These are phyloP conservation scores for Pneumocystis jirovecii DNA, from an alignment of 1,139 yeast genomes.

Conservation along the genomic window DNA sequence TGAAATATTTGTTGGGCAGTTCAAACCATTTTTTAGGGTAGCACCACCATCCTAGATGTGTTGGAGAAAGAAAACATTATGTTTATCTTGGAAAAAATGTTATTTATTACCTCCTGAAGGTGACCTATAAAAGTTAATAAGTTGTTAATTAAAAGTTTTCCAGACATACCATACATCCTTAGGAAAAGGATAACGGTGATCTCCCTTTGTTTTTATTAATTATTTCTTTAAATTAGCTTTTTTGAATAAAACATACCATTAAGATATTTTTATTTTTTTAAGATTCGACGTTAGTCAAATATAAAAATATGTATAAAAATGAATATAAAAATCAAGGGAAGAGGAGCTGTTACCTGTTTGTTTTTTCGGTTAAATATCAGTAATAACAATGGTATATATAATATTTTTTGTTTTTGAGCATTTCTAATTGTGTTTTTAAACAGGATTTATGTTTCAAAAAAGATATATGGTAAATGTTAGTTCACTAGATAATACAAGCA, in stretches of 20 bases:
- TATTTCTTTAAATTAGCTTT: background rate
- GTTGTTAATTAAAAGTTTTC: background rate
- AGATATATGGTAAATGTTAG: constrained; percentile 13
- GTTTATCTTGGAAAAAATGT: background rate
- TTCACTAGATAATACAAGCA: background rate
- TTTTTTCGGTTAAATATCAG: background rate
- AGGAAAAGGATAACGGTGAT: constrained; percentile 2
- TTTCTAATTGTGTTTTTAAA: background rate
- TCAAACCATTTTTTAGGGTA: constrained; percentile 30
- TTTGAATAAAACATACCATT: background rate
- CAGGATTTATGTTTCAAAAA: constrained; percentile 8
- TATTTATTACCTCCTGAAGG: background rate
- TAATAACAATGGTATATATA: background rate
- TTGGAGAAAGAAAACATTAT: background rate
- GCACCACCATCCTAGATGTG: constrained; percentile 28
- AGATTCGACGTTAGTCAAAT: constrained; percentile 13
- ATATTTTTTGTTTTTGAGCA: background rate
- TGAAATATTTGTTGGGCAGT: background rate
- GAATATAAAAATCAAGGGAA: background rate
- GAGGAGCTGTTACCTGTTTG: background rate
- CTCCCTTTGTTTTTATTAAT: constrained; percentile 1
- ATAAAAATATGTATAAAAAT: background rate
- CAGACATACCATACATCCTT: constrained; percentile 16
- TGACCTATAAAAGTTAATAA: background rate
- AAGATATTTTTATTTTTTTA: constrained; percentile 16